These are phyloP conservation scores for Cornus controversa DNA, from an alignment of 148 eudicot species.

Conservation along the genomic window DNA sequence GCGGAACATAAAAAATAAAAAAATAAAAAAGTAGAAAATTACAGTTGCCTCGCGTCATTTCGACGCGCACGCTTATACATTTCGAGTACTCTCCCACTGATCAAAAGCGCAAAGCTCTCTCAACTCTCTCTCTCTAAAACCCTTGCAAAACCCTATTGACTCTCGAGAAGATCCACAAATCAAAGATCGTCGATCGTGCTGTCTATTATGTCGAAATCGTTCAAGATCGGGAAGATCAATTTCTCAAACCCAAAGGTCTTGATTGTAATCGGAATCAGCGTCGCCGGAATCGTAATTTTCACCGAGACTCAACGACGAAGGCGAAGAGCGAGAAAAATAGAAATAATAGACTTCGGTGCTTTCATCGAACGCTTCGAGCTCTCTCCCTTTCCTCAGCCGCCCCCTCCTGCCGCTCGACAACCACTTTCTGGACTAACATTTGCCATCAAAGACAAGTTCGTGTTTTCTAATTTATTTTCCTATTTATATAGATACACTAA, in stretches of 20 bases:
- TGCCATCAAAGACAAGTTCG: conserved; percentile 70
- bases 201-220: conserved; percentile 21
- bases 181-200: background rate
- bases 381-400: conserved; percentile 74
- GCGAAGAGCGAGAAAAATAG: conserved; percentile 23
- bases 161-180: background rate
- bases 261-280: conserved; percentile 69
- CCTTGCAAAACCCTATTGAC: background rate
- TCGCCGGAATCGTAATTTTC: conserved; percentile 58
- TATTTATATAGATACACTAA: background rate
- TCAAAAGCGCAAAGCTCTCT: background rate
- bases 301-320: conserved; percentile 53
- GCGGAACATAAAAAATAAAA: too few relatives aligned
- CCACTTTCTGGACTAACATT: conserved; percentile 56
- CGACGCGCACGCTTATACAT: background rate
- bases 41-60: background rate
- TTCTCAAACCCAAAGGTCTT: conserved; percentile 59
- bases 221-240: conserved; percentile 22
- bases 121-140: background rate
- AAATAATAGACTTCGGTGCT: conserved; percentile 65
- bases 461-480: background rate
- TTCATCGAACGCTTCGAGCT: conserved; percentile 68
- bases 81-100: background rate
- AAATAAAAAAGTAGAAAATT: too few relatives aligned
- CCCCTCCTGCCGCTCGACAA: conserved; percentile 77